Percentiles rank a stretch among this genome's conserved stretches.
Evolutionary conservation across 257 asterid species (phyloP).

Genomic region (Cordia subcordata): DNA sequence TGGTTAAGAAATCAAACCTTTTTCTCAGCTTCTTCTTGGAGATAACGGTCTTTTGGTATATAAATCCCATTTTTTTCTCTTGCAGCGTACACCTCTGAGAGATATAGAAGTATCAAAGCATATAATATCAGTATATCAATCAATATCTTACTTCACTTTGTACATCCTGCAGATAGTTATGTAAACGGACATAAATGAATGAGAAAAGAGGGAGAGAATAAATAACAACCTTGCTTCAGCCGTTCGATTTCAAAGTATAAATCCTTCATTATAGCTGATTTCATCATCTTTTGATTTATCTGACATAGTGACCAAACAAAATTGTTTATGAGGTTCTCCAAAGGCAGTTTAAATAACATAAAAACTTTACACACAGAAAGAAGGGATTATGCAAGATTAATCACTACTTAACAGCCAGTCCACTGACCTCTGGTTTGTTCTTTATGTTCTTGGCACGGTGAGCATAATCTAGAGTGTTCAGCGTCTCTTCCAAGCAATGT

Average conservation of each 20-base stretch:
- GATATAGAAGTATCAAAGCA: background rate
- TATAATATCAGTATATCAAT: no score
- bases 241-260: conserved; percentile 36
- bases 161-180: background rate
- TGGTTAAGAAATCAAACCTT: conserved; percentile 22
- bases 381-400: background rate
- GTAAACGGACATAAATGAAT: background rate
- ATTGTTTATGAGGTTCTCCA: no score
- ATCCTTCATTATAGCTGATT: conserved; percentile 38
- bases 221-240: conserved; percentile 39
- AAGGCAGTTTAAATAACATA: background rate
- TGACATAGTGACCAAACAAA: conserved; percentile 9
- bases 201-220: background rate
- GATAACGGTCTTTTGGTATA: conserved; percentile 27
- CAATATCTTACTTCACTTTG: background rate
- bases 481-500: conserved; percentile 58
- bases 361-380: background rate
- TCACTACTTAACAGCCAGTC: background rate
- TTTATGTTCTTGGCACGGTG: conserved; percentile 50
- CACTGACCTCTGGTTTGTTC: conserved; percentile 57
- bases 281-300: conserved; percentile 51
- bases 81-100: conserved; percentile 35
- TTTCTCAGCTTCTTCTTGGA: conserved; percentile 32
- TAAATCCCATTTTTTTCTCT: conserved; percentile 32
- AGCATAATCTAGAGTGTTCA: conserved; percentile 61